Evolutionary conservation across 2,329 filamentous ascomycete species (phyloP), one percentile per base, ranked within the genome.

Genomic region (Talaromyces islandicus): DNA sequence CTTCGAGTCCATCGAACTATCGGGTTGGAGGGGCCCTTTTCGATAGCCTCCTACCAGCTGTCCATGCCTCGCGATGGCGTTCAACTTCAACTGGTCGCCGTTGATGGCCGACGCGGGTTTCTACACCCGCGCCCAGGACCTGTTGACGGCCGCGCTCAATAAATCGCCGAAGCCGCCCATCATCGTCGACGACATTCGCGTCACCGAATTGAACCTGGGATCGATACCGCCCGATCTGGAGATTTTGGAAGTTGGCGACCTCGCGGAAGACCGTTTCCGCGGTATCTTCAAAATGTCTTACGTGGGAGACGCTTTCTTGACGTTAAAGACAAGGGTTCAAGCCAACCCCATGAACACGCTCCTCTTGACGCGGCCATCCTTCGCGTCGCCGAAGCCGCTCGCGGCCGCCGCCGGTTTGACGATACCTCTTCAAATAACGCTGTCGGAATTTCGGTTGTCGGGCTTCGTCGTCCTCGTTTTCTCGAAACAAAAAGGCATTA

Each of bases 81-180:
- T 99, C 89, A 97, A 97, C 83, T 99, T 99, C 90, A 97, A 97
- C 91, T 99, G 94, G 94, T 96, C 92, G 85, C 94, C 94, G 73
- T 84, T 99, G 66, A 94, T 95, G 79, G 93, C 93, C 72, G 94
- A 97, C 80, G 93, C 91, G 71, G 85, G 87, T 68, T 94, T 94
- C 77, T 93, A 93, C 78, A 86, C 89, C 73, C 89, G 92, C 68
- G 93, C 94, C 56, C 90, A 92, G 75, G 92, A 97, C 74, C 89
- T 97, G 75, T 84, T 99, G 69, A 99, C 94, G 27, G 88, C 90
- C 60, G 94, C 94, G 38, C 83, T 99, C 70, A 99, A 99, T 83
- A 97, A 97, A 79, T 94, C 91, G 58, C 92, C 93, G 43, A 97
- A 97, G 72, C 94, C 94, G 60, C 94, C 94, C 62, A 97, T 97